These are phyloP conservation scores for Trebouxiophyceae sp. DNA, from an alignment of 163 green algal species.

Conservation along the genomic window DNA sequence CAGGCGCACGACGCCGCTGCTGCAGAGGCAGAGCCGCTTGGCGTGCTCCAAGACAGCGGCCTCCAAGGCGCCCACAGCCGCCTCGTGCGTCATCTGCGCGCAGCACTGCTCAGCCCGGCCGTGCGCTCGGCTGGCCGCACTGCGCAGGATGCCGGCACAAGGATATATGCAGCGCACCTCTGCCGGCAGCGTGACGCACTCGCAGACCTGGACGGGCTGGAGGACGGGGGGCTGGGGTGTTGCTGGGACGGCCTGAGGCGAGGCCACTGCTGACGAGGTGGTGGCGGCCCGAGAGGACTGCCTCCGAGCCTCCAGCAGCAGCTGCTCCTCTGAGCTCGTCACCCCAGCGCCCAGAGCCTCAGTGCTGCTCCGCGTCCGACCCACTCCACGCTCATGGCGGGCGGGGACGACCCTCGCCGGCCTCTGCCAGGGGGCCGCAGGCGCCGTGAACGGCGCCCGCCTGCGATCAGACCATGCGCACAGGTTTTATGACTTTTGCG, in stretches of 20 bases:
- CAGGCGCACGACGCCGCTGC: slow-evolving; percentile 8
- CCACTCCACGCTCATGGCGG: too few species aligned
- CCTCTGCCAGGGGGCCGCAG: too few species aligned
- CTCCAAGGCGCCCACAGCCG: background rate
- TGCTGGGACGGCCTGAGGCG: background rate
- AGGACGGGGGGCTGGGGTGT: background rate
- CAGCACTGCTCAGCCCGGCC: background rate
- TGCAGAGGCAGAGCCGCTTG: slow-evolving; percentile 1
- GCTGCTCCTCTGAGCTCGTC: background rate
- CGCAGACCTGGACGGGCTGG: background rate
- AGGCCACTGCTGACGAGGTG: background rate
- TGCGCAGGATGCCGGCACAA: background rate
- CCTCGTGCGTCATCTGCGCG: background rate
- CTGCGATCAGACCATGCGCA: too few species aligned
- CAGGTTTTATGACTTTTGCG: too few species aligned
- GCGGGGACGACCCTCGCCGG: too few species aligned
- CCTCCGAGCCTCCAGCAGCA: background rate
- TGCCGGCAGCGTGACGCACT: background rate
- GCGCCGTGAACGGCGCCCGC: too few species aligned
- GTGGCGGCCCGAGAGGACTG: background rate
- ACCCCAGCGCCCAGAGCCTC: too few species aligned
- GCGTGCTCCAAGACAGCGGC: background rate
- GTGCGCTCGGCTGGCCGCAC: background rate
- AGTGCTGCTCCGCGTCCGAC: too few species aligned
- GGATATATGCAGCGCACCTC: background rate